Percentiles rank a stretch among this genome's conserved stretches.
phyloP scores from a whole-genome alignment of 169 alveolate genomes.

The Babesia caballi region DNA sequence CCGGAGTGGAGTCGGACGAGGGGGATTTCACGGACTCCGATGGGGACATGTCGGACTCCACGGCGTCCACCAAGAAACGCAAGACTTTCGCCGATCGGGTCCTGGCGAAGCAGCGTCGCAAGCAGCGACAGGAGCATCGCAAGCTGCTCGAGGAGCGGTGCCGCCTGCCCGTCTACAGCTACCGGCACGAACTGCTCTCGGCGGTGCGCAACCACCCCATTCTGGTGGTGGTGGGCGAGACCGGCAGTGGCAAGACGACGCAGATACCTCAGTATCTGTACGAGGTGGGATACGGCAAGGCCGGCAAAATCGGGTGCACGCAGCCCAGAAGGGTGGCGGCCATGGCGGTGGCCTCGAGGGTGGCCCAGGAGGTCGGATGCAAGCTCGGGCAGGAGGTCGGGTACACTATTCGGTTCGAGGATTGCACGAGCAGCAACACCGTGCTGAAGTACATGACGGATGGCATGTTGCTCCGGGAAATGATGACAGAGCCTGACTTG shows the following conservation, averaged over 20 bases:
- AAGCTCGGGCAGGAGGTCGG: conserved; percentile 98
- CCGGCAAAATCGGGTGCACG: conserved; percentile 96
- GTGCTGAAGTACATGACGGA: conserved; percentile 98
- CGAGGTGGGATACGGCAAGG: conserved; percentile 94
- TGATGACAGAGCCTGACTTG: conserved; percentile 93
- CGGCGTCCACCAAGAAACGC: conserved; percentile 31
- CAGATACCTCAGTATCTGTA: conserved; percentile 96
- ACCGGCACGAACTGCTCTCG: conserved; percentile 88
- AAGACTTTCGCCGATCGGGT: conserved; percentile 44
- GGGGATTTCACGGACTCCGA: conserved; percentile 6
- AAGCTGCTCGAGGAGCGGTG: conserved; percentile 71
- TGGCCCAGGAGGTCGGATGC: conserved; percentile 95
- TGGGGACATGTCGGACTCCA: conserved; percentile 12
- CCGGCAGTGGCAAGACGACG: conserved; percentile 99
- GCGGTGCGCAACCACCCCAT: conserved; percentile 89
- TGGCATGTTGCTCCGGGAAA: conserved; percentile 98
- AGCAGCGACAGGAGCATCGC: conserved; percentile 59
- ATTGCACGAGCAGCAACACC: conserved; percentile 94
- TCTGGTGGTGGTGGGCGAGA: conserved; percentile 96
- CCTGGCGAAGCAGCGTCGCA: conserved; percentile 53
- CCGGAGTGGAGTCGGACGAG: background rate
- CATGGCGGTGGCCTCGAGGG: conserved; percentile 99
- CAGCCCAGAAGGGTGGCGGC: conserved; percentile 99
- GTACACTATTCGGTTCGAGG: conserved; percentile 93
- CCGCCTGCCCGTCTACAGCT: conserved; percentile 91